Base-by-base conservation (phyloP, 2,329 filamentous ascomycete species). In the Calonectria leucothoes region DNA sequence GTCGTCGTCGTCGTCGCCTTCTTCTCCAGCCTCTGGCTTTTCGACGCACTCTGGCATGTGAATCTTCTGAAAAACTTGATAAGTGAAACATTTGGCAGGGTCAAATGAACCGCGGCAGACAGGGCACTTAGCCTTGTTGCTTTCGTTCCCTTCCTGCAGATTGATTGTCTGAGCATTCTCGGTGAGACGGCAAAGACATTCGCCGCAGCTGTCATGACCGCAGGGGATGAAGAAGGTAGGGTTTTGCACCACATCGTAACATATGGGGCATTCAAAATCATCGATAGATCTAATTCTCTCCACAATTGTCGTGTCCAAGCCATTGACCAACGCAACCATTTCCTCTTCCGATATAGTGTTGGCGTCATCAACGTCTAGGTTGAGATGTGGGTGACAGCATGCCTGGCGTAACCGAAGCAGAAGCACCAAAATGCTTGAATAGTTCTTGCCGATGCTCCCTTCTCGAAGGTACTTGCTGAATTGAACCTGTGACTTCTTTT, bases 391-490 rank as follows among this genome's bases (percentile, higher is more conserved):
- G 55, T 83, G 77, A 76, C 86, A 84, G 79, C 87, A 89, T 77
- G 94, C 91, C 83, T 98, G 95, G 8, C 96, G 92, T 78, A 98
- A 89, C 27, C 96, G 93, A 11, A 98, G 90, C 8, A 98, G 88
- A 23, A 98, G 87, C 11, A 97, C 93, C 27, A 98, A 87, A 52
- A 98, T 93, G 76, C 93, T 93, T 10, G 93, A 93, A 81, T 98
- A 98, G 71, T 82, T 88, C 87, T 83, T 88, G 88, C 88, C 92
- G 84, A 97, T 87, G 0, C 92, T 93, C 4, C 91, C 91, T 23
- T 89, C 88, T 31, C 91, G 89, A 23, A 97, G 87, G 77, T 95
- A 97, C 78, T 91, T 94, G 86, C 94, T 96, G 87, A 97, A 94
- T 57, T 91, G 88, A 3, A 94, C 85, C 75, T 93, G 91, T 0